Conservation (phyloP, 495 filamentous ascomycete genomes). For the Daldinia grandis region DNA sequence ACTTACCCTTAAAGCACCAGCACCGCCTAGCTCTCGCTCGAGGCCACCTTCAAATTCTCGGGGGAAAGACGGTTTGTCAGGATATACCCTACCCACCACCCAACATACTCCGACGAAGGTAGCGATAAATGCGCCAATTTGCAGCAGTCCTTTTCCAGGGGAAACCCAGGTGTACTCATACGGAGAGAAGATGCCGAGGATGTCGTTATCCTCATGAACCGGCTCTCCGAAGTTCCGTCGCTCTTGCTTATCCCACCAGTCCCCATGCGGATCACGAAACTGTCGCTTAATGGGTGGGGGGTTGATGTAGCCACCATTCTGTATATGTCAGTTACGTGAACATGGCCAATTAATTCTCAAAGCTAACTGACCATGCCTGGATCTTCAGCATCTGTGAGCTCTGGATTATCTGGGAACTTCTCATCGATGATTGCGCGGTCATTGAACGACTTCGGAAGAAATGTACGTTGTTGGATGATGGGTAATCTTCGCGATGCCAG, state of each 20-base stretch:
- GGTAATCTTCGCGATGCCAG: conserved; percentile 55
- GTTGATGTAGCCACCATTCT: conserved; percentile 96
- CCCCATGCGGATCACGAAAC: conserved; percentile 89
- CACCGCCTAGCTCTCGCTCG: conserved; percentile 84
- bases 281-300: conserved; percentile 83
- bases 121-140: conserved; percentile 78
- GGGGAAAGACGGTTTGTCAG: conserved; percentile 82
- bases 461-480: conserved; percentile 59
- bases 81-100: conserved; percentile 75
- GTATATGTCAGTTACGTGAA: conserved; percentile 33
- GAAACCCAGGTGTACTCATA: conserved; percentile 88
- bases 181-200: conserved; percentile 88
- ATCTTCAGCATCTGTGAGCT: conserved; percentile 72
- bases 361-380: conserved; percentile 70
- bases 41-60: conserved; percentile 85
- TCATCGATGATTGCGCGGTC: conserved; percentile 53
- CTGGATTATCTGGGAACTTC: conserved; percentile 57
- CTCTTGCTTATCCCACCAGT: conserved; percentile 98
- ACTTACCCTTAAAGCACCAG: conserved; percentile 59
- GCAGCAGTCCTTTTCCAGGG: conserved; percentile 72
- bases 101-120: conserved; percentile 74
- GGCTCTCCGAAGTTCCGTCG: conserved; percentile 95
- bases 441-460: conserved; percentile 56
- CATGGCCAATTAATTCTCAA: conserved; percentile 31
- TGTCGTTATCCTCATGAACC: conserved; percentile 96